These are phyloP conservation scores for Aspergillus luchuensis DNA, from an alignment of 2,329 filamentous ascomycete species.

Conservation along the genomic window DNA sequence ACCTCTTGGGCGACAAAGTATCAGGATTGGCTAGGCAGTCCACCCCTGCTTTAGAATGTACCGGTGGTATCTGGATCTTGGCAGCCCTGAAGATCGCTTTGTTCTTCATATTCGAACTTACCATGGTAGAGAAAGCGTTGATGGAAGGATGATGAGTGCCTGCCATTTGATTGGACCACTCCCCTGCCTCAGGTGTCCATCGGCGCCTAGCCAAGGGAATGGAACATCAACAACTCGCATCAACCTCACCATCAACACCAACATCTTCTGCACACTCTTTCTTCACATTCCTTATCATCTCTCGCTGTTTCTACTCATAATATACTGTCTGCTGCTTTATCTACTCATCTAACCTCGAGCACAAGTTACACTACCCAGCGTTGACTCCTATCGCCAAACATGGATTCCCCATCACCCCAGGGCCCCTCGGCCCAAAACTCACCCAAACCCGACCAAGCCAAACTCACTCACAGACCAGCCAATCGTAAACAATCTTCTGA, in stretches of 20 bases:
- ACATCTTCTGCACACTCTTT: background rate
- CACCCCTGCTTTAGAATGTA: too few species aligned
- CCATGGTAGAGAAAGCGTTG: background rate
- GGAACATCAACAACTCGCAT: background rate
- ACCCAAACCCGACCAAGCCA: conserved; percentile 23
- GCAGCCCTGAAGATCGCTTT: too few species aligned
- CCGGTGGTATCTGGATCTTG: too few species aligned
- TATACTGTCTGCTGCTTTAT: background rate
- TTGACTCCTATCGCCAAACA: conserved; percentile 12
- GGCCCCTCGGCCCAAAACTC: conserved; percentile 28
- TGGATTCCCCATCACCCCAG: conserved; percentile 33
- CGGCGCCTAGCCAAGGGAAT: background rate
- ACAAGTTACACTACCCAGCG: background rate
- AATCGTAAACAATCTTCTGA: conserved; percentile 26
- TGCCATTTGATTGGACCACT: background rate
- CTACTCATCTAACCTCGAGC: background rate
- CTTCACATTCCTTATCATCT: background rate
- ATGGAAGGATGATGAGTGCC: background rate
- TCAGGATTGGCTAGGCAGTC: too few species aligned
- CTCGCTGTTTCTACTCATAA: too few species aligned
- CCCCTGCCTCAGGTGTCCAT: background rate
- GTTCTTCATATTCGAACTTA: too few species aligned
- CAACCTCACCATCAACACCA: background rate
- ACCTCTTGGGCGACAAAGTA: too few species aligned
- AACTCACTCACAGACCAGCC: conserved; percentile 28